Evolutionary conservation across 2,329 filamentous ascomycete species (phyloP), one percentile per base, ranked within the genome.

Genomic region (Ceratocystis cacaofunesta): DNA sequence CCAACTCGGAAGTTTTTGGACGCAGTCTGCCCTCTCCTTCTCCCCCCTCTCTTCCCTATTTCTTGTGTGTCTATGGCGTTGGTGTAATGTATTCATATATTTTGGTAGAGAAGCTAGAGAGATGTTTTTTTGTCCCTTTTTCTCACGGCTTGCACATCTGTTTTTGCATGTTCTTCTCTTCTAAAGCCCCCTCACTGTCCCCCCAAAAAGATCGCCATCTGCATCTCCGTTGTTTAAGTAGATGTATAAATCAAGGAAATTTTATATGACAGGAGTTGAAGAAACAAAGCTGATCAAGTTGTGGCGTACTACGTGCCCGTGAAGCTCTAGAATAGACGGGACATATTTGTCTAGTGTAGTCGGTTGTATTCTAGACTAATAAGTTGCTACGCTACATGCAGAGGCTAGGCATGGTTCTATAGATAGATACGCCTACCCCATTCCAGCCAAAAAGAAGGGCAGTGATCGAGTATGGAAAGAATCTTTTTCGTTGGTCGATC

Each of bases 71-170:
- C 46, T 63, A 22, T 41, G 48, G 50, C 43, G 48, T 41, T 65
- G 63, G 63, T 52, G 63, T 67, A 65, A 67, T 67, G 66, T 67
- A 67, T 67, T 67, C 63, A 44, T 67, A 67, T 48, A 65, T 46
- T 65, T 65, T 65, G 44, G 55, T 58, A 43, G 60, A 61, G 55
- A 66, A 61, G 55, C 62, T 64, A 66, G 61, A 63, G 61, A 61
- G 32, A 61, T 65, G 44, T 64, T 64, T 64, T 19, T 55, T 65
- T 65, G 30, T 57, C 22, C 28, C 28, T 64, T 32, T 61, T 46
- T 25, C 55, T 32, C 25, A 48, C 22, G 62, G n/a, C 15, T 63
- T 19, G 30, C 36, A 41, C 43, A 48, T 46, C 17, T 60, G 48
- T 28, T 57, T 61, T 66, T 60, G 50, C 65, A 61, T 48, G 60